These are phyloP conservation scores for Trichosporon ovoides DNA, from an alignment of 1,284 basidiomycete species.

Conservation along the genomic window DNA sequence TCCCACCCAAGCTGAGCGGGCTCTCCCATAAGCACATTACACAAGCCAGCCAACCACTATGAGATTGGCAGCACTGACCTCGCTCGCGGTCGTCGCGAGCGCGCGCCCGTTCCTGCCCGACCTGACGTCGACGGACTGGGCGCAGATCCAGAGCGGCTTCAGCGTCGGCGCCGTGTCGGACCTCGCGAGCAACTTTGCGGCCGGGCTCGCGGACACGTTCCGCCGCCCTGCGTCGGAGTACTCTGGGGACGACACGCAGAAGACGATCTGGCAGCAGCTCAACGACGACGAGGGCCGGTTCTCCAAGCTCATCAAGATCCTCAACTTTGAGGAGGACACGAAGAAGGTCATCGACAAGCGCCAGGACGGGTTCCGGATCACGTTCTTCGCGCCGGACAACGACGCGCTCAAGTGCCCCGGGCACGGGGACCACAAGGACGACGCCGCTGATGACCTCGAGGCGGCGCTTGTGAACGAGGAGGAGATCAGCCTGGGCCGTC, in stretches of 20 bases:
- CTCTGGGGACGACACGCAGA: conserved; percentile 28
- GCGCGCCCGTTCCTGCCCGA: conserved; percentile 5
- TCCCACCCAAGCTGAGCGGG: too few relatives aligned
- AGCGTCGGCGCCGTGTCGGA: not conserved
- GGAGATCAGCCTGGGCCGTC: conserved; percentile 23
- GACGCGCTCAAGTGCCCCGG: conserved; percentile 41
- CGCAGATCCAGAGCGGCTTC: not conserved
- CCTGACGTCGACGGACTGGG: conserved; percentile 4
- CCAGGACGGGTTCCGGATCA: conserved; percentile 40
- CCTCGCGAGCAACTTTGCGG: not conserved
- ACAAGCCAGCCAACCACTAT: not conserved
- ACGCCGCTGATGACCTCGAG: conserved; percentile 12
- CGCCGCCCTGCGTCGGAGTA: not conserved
- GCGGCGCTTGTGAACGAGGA: not conserved
- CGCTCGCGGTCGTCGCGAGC: not conserved
- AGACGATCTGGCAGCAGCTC: conserved; percentile 45
- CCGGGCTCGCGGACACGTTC: conserved; percentile 1
- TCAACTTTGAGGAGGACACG: conserved; percentile 41
- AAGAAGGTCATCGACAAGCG: conserved; percentile 40
- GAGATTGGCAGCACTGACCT: conserved; percentile 3
- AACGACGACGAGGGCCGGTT: conserved; percentile 41
- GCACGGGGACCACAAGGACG: conserved; percentile 39
- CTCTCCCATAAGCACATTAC: too few relatives aligned
- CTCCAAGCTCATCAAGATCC: conserved; percentile 45
- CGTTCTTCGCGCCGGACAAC: conserved; percentile 50